These are phyloP conservation scores for Phytophthora uliginosa DNA, from an alignment of 352 stramenopile species.

Conservation along the genomic window DNA sequence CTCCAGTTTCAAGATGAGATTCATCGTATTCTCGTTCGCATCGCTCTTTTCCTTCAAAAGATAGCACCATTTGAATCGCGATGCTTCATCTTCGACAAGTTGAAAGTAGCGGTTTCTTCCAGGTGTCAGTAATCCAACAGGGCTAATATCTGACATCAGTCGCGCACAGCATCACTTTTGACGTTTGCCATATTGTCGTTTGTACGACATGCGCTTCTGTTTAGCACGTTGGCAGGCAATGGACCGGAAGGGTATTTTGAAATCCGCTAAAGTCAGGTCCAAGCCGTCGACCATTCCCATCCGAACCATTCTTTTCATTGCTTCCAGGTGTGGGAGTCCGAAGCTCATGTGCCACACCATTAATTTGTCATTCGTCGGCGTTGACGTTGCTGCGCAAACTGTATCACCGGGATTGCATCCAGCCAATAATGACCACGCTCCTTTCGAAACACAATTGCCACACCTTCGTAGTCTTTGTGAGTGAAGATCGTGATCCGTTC, in stretches of 20 bases:
- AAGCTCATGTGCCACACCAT: not conserved
- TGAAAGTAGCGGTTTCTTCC: slow-evolving; percentile 7
- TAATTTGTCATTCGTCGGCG: not conserved
- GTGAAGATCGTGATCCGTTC: not conserved
- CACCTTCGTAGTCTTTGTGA: not conserved
- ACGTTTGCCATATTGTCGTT: not conserved
- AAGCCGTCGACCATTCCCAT: slow-evolving; percentile 3
- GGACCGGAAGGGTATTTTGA: not conserved
- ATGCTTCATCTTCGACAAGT: slow-evolving; percentile 1
- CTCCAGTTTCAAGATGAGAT: not conserved
- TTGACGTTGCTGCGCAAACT: not conserved
- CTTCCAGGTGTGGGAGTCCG: not conserved
- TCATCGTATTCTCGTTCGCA: not conserved
- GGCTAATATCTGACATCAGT: not conserved
- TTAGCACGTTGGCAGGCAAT: slow-evolving; percentile 8
- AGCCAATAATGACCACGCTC: not conserved
- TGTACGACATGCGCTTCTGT: not conserved
- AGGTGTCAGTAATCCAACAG: not conserved
- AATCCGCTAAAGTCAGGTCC: not conserved
- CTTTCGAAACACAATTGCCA: not conserved
- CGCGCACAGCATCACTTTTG: slow-evolving; percentile 1
- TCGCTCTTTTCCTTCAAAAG: not conserved
- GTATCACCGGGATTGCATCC: not conserved
- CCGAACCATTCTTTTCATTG: not conserved
- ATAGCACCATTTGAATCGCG: not conserved